Conservation (phyloP, 306 rosid species). For the Vicia sativa region DNA sequence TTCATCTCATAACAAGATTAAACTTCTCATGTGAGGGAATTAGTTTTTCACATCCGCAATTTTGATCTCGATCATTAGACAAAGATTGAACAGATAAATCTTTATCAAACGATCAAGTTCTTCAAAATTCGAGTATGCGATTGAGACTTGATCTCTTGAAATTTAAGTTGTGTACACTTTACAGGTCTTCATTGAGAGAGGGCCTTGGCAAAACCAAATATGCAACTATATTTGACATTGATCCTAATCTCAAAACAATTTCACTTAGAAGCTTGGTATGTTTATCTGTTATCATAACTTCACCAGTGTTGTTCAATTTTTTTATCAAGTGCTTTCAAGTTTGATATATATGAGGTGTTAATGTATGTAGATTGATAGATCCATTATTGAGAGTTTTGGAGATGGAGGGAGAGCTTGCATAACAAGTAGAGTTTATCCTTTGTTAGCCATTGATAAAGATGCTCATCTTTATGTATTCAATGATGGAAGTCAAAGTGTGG, state of each 20-base stretch:
- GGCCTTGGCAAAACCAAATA: constrained; percentile 56
- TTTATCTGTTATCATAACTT: background rate
- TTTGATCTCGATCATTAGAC: background rate
- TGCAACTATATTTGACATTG: constrained; percentile 59
- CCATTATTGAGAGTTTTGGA: constrained; percentile 28
- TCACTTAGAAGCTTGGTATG: constrained; percentile 73
- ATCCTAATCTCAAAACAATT: constrained; percentile 42
- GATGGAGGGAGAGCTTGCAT: constrained; percentile 25
- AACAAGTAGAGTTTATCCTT: constrained; percentile 26
- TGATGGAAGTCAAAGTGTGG: constrained; percentile 2
- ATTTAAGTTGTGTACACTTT: constrained; percentile 6
- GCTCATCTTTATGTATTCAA: constrained; percentile 24
- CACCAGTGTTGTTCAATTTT: background rate
- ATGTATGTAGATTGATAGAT: background rate
- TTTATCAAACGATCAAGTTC: background rate
- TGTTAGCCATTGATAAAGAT: background rate
- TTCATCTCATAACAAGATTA: background rate
- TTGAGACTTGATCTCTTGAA: background rate
- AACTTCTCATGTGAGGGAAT: background rate
- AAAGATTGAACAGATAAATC: background rate
- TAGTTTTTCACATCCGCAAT: background rate
- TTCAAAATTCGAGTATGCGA: background rate
- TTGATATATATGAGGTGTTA: background rate
- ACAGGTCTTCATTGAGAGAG: constrained; percentile 63
- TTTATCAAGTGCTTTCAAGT: background rate